Percentiles rank a stretch among this genome's conserved stretches.
Evolutionary conservation across 1,284 basidiomycete genomes (phyloP).

Genomic region (Inonotus hispidus): DNA sequence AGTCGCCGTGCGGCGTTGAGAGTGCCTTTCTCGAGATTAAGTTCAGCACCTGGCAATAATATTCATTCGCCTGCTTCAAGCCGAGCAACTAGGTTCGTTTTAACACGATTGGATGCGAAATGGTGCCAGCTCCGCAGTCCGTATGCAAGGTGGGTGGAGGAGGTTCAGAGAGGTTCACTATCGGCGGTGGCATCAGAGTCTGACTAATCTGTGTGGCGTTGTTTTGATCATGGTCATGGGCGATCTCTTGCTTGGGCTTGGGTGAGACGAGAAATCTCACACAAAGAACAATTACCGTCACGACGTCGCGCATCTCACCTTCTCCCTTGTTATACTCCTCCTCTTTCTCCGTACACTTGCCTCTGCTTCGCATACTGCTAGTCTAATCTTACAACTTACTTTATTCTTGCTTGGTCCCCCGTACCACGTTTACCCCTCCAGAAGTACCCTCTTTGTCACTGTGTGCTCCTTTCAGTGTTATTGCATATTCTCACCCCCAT

Average conservation of each 20-base stretch:
- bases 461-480: slow-evolving; percentile 6
- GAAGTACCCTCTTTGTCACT: neutral
- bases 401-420: slow-evolving; percentile 9
- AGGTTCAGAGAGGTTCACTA: too few relatives aligned
- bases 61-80: too few relatives aligned
- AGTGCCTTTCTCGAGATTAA: too few relatives aligned
- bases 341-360: neutral
- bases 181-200: neutral
- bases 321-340: neutral
- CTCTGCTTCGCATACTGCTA: neutral
- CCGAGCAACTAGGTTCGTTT: too few relatives aligned
- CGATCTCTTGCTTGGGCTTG: neutral
- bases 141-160: too few relatives aligned
- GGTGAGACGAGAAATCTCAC: slow-evolving; percentile 6
- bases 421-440: neutral
- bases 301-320: neutral
- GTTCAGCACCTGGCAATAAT: too few relatives aligned
- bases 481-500: neutral
- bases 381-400: slow-evolving; percentile 3
- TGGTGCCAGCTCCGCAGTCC: too few relatives aligned
- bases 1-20: too few relatives aligned
- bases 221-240: slow-evolving; percentile 2
- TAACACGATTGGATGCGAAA: too few relatives aligned
- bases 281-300: neutral
- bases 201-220: slow-evolving; percentile 9